Conservation (phyloP, 371 early-diverging fungal species). For the Enterospora canceri region DNA sequence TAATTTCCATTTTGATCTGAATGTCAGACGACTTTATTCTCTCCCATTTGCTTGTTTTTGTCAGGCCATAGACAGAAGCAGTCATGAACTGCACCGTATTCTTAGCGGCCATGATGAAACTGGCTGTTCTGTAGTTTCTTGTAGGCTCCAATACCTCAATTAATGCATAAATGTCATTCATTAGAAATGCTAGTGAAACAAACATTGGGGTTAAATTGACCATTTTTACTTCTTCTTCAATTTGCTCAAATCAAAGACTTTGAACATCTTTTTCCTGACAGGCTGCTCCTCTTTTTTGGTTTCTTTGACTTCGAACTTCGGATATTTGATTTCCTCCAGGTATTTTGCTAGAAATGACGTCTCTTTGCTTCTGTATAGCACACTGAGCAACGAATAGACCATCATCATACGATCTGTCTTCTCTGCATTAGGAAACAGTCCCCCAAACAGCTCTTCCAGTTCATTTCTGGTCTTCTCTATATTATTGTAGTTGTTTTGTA, state of each 20-base stretch:
- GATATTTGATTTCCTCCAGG: not conserved
- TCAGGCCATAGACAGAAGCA: not conserved
- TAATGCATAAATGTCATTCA: not conserved
- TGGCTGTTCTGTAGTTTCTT: not conserved
- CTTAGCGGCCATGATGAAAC: not conserved
- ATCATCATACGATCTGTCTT: too few species aligned
- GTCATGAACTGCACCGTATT: slow-evolving; percentile 21
- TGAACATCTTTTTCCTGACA: not conserved
- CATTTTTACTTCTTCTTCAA: not conserved
- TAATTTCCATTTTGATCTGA: not conserved
- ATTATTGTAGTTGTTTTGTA: too few species aligned
- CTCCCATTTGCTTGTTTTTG: not conserved
- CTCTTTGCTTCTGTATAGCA: too few species aligned
- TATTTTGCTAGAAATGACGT: not conserved
- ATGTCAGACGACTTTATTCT: not conserved
- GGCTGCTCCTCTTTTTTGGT: not conserved
- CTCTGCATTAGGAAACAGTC: too few species aligned
- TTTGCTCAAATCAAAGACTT: not conserved
- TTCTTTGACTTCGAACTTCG: not conserved
- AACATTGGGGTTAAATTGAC: not conserved
- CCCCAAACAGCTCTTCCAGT: too few species aligned
- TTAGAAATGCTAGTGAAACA: not conserved
- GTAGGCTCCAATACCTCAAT: not conserved
- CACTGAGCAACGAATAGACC: too few species aligned
- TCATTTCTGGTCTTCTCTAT: too few species aligned